Evolutionary conservation across 2,329 filamentous ascomycete species (phyloP), one percentile per base, ranked within the genome.

Genomic region (Elsinoe perseae): DNA sequence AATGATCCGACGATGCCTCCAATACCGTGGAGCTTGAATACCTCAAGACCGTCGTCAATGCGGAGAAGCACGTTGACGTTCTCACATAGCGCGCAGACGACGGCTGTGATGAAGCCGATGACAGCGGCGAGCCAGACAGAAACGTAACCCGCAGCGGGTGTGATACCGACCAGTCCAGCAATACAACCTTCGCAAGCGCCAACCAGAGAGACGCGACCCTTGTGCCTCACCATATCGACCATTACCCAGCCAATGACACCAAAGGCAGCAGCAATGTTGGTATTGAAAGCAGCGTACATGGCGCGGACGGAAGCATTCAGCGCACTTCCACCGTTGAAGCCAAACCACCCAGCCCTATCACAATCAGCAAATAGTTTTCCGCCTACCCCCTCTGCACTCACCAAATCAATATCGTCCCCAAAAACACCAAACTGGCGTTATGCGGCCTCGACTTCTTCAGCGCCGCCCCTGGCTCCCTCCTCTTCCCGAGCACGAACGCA

Each of bases 331-430:
- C 79, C 78, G 64, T 81, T 81, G 67, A 81, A 81, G 1, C 78
- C 79, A 60, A 80, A 77, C 79, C 79, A 81, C 6, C 77, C 72
- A 40, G 72, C 72, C 68, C 71, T 75, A 27, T 56, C 16, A 27
- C 2, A 7, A 28, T 2, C 20, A 43, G 5, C 20, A 12, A 20
- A 9, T 20, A 1, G 78, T 81, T 36, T 36, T 12, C 9, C 16
- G 4, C 21, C 20, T 44, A n/a, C n/a, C n/a, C 20, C 1, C 8
- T 9, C 7, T 30, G 2, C 2, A 50, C 44, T 58, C 84, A 83
- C 81, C 82, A 85, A 59, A 85, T 84, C 38, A 85, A 71, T 1
- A 83, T 72, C 0, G 82, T 85, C 1, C 82, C 82, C 1, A 85
- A 73, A 61, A 81, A 82, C 61, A 85, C 80, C 1, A 85, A 74